Evolutionary conservation across 805 yeast species (phyloP), one percentile per base, ranked within the genome.

Genomic region (Starmerella apicola): DNA sequence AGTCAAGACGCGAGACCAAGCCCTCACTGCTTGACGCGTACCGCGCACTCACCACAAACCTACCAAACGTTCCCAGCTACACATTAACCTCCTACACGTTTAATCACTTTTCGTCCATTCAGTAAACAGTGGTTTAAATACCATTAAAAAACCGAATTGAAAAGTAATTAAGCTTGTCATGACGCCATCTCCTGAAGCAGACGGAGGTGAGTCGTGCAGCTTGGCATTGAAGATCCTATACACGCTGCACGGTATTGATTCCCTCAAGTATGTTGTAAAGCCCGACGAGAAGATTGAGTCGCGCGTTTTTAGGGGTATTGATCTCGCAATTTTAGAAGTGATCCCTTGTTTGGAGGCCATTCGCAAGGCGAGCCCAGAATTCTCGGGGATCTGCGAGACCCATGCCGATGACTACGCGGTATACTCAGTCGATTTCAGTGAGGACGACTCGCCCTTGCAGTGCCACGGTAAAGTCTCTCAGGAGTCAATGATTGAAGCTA

Each of bases 371-470:
- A 55, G 63, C 18, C 66, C 67, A 4, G 68, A 64, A 36, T 51
- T 64, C 12, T 39, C 56, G 8, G 48, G 55, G 6, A 37, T 59
- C 9, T 45, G 45, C 36, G 44, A 46, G 19, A 37, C 44, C 8
- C 41, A 39, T 32, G 41, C 50, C n/a, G 52, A 51, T 26, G 68
- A 64, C 37, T 64, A 53, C 49, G 57, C 63, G 21, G 65, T 64
- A 5, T 64, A 64, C 44, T 53, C 65, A 3, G 58, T 51, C 15
- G 68, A 64, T 50, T 56, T 53, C 42, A 51, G 61, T 10, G 68
- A 64, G 41, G 54, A 51, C 15, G 65, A 51, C 34, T 43, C 46
- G 32, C 67, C 68, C 10, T 44, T 59, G 24, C 63, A 61, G 34
- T 64, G 66, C 20, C 66, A 64, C 44, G 68, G 68, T 12, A 43